Percentiles rank a stretch among this genome's conserved stretches.
phyloP scores from a whole-genome alignment of 495 filamentous ascomycete species.

The Pyrenopolyporus hunteri region DNA sequence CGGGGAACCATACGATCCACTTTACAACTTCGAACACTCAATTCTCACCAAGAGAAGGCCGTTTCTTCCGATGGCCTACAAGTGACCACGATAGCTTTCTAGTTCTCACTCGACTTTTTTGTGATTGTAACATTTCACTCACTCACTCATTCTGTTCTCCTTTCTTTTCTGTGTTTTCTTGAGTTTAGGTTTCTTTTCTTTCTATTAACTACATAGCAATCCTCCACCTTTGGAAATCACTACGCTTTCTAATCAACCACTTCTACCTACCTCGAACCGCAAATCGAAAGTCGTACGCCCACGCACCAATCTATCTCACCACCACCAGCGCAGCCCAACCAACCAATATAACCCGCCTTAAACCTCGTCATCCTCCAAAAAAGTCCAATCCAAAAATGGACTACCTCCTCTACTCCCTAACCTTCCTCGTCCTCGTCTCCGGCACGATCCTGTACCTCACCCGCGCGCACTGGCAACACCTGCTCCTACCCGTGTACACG shows the following conservation, averaged over 20 bases:
- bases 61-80: slow-evolving; percentile 30
- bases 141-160: neutral
- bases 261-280: slow-evolving; percentile 14
- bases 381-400: slow-evolving; percentile 55
- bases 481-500: slow-evolving; percentile 70
- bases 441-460: slow-evolving; percentile 75
- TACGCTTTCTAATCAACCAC: slow-evolving; percentile 4
- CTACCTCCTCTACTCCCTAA: slow-evolving; percentile 79
- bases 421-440: slow-evolving; percentile 66
- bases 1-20: slow-evolving; percentile 14
- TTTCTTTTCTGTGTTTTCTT: slow-evolving; percentile 7
- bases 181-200: too few species aligned
- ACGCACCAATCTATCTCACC: neutral
- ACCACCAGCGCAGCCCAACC: neutral
- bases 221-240: neutral
- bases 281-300: neutral
- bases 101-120: neutral
- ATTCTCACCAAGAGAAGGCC: slow-evolving; percentile 11
- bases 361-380: neutral
- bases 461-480: slow-evolving; percentile 77
- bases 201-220: neutral
- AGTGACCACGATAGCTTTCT: slow-evolving; percentile 14
- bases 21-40: slow-evolving; percentile 6
- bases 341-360: neutral
- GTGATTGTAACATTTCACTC: slow-evolving; percentile 11